These are phyloP conservation scores for Ajuga reptans DNA, from an alignment of 305 asterid species.

Conservation along the genomic window DNA sequence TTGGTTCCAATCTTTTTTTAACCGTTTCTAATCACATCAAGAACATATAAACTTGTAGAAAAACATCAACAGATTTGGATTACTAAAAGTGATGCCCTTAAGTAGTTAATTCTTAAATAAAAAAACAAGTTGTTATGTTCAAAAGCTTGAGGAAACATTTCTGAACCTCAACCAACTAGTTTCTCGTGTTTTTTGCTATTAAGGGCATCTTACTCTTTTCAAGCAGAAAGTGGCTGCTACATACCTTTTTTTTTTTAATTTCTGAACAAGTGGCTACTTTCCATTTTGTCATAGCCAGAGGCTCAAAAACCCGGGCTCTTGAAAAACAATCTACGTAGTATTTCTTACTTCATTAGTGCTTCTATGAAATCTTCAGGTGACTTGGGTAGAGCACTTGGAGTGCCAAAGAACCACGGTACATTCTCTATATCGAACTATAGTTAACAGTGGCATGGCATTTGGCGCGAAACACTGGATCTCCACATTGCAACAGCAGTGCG, in stretches of 20 bases:
- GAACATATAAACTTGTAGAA: neutral
- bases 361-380: conserved; percentile 43
- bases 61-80: too few relatives aligned
- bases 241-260: too few relatives aligned
- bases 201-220: too few relatives aligned
- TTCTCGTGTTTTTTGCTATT: too few relatives aligned
- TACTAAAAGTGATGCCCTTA: too few relatives aligned
- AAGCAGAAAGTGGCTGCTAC: too few relatives aligned
- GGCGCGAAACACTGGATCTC: conserved; percentile 87
- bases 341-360: neutral
- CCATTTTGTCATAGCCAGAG: neutral
- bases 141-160: too few relatives aligned
- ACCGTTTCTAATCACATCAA: neutral
- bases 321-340: neutral
- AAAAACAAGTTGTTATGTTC: too few relatives aligned
- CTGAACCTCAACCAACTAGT: too few relatives aligned
- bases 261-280: too few relatives aligned
- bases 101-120: too few relatives aligned
- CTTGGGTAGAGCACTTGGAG: conserved; percentile 86
- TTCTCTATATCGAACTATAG: conserved; percentile 53
- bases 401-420: conserved; percentile 51
- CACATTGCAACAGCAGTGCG: conserved; percentile 71
- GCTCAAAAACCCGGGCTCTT: neutral
- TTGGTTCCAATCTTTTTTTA: neutral
- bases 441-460: conserved; percentile 73